phyloP scores from a whole-genome alignment of 2,329 filamentous ascomycete genomes.

The Ophiostoma pallidulum region DNA sequence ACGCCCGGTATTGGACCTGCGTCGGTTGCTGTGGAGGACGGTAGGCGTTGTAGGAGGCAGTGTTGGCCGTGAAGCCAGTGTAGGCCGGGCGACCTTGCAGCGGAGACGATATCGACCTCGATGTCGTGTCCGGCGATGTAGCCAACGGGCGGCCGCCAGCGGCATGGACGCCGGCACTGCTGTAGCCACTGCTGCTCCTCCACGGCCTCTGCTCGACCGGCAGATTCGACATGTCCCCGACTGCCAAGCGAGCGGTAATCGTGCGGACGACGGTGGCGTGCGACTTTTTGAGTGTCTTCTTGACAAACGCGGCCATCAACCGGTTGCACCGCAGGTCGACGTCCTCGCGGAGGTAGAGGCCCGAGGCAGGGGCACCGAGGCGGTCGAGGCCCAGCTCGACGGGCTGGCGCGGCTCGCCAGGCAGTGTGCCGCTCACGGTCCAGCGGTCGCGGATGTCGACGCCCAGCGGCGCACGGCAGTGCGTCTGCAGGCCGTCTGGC shows the following conservation, averaged over 20 bases:
- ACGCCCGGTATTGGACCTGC: background rate
- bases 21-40: too few relatives aligned
- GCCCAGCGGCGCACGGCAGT: slow-evolving; percentile 73
- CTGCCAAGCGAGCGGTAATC: background rate
- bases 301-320: slow-evolving; percentile 66
- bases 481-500: slow-evolving; percentile 64
- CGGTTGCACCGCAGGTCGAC: slow-evolving; percentile 75
- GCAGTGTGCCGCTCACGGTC: slow-evolving; percentile 62
- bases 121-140: too few relatives aligned
- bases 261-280: slow-evolving; percentile 59
- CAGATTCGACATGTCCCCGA: background rate
- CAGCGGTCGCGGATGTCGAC: slow-evolving; percentile 72
- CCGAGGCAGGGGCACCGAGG: slow-evolving; percentile 53
- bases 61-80: too few relatives aligned
- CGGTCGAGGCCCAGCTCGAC: slow-evolving; percentile 51
- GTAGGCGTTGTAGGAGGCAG: too few relatives aligned
- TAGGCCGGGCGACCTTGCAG: too few relatives aligned
- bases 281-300: slow-evolving; percentile 69
- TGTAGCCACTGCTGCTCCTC: too few relatives aligned
- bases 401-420: slow-evolving; percentile 57
- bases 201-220: too few relatives aligned
- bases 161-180: too few relatives aligned
- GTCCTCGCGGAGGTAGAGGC: slow-evolving; percentile 77
- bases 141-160: too few relatives aligned
- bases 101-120: too few relatives aligned